phyloP scores from a whole-genome alignment of 176 grass and related monocot species.

The Saccharum spontaneum region DNA sequence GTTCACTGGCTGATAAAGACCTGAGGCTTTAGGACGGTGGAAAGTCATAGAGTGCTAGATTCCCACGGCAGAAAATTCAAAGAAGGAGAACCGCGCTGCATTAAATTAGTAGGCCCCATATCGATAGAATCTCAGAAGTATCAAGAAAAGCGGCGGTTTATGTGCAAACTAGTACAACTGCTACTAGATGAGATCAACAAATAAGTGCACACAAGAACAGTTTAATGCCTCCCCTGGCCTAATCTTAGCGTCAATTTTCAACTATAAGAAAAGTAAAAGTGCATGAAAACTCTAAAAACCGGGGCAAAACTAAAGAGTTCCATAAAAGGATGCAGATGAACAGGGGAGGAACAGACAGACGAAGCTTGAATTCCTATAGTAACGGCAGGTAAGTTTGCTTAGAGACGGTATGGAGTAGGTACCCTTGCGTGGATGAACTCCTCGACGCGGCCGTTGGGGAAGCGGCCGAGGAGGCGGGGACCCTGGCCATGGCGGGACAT shows the following conservation, averaged over 20 bases:
- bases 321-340: not conserved
- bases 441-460: slow-evolving; percentile 92
- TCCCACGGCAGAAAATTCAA: slow-evolving; percentile 45
- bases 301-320: not conserved
- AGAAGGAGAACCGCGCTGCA: slow-evolving; percentile 15
- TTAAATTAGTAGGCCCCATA: slow-evolving; percentile 23
- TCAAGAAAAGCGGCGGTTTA: not conserved
- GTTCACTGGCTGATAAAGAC: slow-evolving; percentile 46
- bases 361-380: not conserved
- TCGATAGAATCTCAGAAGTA: slow-evolving; percentile 30
- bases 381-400: not conserved
- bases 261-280: not conserved
- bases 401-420: not conserved
- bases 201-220: slow-evolving; percentile 22
- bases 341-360: not conserved
- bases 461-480: slow-evolving; percentile 78
- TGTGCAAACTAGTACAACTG: not conserved
- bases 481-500: slow-evolving; percentile 93
- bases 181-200: not conserved
- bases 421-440: slow-evolving; percentile 99
- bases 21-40: not conserved
- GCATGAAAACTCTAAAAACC: not conserved
- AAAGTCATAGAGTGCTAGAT: slow-evolving; percentile 21
- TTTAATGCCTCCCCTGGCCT: not conserved
- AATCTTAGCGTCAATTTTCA: slow-evolving; percentile 2